A percentile compares a stretch with the other conserved stretches of the same genome.
Evolutionary conservation across 2,329 filamentous ascomycete species (phyloP).

Genomic region (Penicillium sp.): DNA sequence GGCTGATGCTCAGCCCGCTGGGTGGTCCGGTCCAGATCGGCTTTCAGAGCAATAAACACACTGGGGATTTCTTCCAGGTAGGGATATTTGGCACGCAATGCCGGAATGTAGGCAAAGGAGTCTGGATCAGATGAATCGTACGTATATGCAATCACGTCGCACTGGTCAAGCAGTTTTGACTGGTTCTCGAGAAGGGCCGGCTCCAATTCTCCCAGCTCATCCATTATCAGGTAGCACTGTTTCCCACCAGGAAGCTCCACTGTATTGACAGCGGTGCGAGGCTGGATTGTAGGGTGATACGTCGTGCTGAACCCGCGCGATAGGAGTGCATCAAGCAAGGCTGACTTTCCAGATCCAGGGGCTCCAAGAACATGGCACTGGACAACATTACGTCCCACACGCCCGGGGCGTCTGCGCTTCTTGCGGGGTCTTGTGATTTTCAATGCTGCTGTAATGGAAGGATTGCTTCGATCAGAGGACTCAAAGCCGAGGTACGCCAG

Average conservation of each 20-base stretch:
- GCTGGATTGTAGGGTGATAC: slow-evolving; percentile 92
- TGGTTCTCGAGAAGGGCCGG: slow-evolving; percentile 90
- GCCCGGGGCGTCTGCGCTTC: slow-evolving; percentile 70
- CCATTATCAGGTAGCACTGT: slow-evolving; percentile 92
- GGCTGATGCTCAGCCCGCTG: slow-evolving; percentile 87
- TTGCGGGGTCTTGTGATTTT: slow-evolving; percentile 92
- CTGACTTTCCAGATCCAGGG: slow-evolving; percentile 81
- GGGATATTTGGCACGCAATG: slow-evolving; percentile 71
- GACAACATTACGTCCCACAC: slow-evolving; percentile 91
- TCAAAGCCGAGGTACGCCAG: slow-evolving; percentile 95
- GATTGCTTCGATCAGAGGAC: slow-evolving; percentile 64
- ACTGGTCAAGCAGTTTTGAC: slow-evolving; percentile 75
- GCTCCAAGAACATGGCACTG: slow-evolving; percentile 88
- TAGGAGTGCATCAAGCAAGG: slow-evolving; percentile 84
- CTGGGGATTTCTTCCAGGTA: slow-evolving; percentile 85
- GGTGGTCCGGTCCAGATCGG: slow-evolving; percentile 94
- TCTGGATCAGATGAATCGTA: slow-evolving; percentile 97
- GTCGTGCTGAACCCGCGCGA: slow-evolving; percentile 77
- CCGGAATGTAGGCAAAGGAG: slow-evolving; percentile 86
- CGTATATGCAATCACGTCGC: slow-evolving; percentile 88
- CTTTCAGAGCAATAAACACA: slow-evolving; percentile 90
- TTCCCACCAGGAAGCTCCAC: slow-evolving; percentile 94
- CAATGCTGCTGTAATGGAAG: slow-evolving; percentile 73
- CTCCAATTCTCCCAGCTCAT: slow-evolving; percentile 93
- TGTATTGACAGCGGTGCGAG: slow-evolving; percentile 87